Evolutionary conservation across 345 rosid genomes (phyloP), one percentile per base, ranked within the genome.

Genomic region (Bruguiera parviflora): DNA sequence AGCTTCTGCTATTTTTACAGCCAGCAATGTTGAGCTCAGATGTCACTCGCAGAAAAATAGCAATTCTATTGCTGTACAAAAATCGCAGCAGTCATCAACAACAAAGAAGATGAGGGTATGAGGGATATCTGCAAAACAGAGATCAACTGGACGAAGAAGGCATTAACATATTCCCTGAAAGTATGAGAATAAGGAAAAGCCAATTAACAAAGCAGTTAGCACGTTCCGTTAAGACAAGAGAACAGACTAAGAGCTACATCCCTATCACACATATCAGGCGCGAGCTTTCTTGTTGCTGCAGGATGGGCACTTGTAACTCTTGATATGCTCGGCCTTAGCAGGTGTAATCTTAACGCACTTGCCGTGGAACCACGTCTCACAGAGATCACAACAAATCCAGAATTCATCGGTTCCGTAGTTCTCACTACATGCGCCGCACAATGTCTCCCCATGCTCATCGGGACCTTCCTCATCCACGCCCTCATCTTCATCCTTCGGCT

Each of bases 211-310:
- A 51, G 18, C 52, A 51, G 43, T 62, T 61, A 52, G 66, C 22
- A 32, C 24, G 22, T 15, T 15, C 28, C 39, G 59, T 11, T 27
- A 32, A 61, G 56, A 52, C 19, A 60, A 21, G 19, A 47, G 13
- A 6, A 31, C 11, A 35, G 27, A 21, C 25, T 33, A 29, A 11
- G 37, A 28, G 22, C 28, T 53, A 46, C 13, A 31, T 15, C 18
- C 11, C 33, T 64, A 33, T 33, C 35, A 5, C 15, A 52, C 60
- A 53, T 5, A 66, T 84, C 82, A 88, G 39, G 89, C 74, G 16
- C 96, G 87, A 22, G 84, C 85, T 74, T 95, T 88, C 84, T 92
- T 92, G 86, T 88, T 92, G 86, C 92, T 86, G 89, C 98, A 92
- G 56, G 95, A 81, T 11, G 98, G 98, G 77, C 96, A 92, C 77